Percentiles rank a stretch among this genome's conserved stretches.
phyloP scores from a whole-genome alignment of 2,329 filamentous ascomycete species.

The Alternaria arborescens region DNA sequence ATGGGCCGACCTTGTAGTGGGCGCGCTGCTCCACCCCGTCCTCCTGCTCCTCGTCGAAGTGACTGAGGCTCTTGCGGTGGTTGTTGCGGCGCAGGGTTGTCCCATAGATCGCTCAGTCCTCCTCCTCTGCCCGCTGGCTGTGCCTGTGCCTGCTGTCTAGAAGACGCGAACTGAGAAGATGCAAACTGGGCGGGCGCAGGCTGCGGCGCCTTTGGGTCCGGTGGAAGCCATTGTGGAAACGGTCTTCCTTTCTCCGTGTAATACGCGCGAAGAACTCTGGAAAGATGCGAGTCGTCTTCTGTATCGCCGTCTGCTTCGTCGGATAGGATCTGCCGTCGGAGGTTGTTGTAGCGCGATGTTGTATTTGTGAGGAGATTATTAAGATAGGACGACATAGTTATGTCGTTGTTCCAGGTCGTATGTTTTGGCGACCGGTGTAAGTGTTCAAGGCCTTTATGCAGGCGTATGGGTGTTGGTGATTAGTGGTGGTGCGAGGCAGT shows the following conservation, averaged over 20 bases:
- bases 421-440: not conserved
- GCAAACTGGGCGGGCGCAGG: conserved; percentile 60
- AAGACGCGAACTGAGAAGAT: conserved; percentile 63
- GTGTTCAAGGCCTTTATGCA: conserved; percentile 4
- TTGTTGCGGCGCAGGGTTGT: conserved; percentile 51
- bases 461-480: conserved; percentile 9
- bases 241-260: conserved; percentile 86
- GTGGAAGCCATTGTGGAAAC: conserved; percentile 87
- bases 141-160: conserved; percentile 45
- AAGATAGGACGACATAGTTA: conserved; percentile 74
- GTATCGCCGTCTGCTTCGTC: conserved; percentile 63
- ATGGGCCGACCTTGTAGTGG: conserved; percentile 37
- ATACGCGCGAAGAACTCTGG: conserved; percentile 89
- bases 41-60: conserved; percentile 56
- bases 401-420: not conserved
- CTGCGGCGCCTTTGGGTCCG: conserved; percentile 78
- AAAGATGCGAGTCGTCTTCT: conserved; percentile 92
- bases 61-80: conserved; percentile 53
- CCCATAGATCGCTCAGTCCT: conserved; percentile 69
- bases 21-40: conserved; percentile 48
- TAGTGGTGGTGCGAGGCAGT: conserved; percentile 10
- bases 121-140: conserved; percentile 48
- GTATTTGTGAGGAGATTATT: conserved; percentile 71
- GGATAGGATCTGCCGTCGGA: conserved; percentile 73
- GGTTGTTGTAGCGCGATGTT: conserved; percentile 65